Conservation (phyloP, 768 basidiomycete genomes). For the Collybia sp. region DNA sequence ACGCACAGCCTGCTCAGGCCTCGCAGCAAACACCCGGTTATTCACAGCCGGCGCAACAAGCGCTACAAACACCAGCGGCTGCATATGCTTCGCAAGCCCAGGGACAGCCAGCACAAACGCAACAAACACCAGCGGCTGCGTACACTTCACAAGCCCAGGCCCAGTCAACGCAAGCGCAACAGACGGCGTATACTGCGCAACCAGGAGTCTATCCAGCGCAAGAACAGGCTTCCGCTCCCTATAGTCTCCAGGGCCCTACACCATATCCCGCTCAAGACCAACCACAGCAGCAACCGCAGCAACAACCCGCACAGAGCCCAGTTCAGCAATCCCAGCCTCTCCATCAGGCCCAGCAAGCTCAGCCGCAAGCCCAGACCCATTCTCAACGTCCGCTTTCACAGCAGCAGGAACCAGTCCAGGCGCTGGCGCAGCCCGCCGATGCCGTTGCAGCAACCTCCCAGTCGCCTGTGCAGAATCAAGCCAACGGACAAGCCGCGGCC, state of each 20-base stretch:
- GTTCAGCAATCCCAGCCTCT: slow-evolving; percentile 15
- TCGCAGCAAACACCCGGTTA: no score
- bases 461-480: slow-evolving; percentile 21
- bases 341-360: slow-evolving; percentile 16
- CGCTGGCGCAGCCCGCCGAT: slow-evolving; percentile 9
- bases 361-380: slow-evolving; percentile 14
- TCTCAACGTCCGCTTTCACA: slow-evolving; percentile 17
- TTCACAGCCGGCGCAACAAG: no score
- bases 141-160: slow-evolving; percentile 10
- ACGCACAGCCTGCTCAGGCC: no score
- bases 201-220: neutral
- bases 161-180: slow-evolving; percentile 4
- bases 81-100: slow-evolving; percentile 10
- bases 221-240: slow-evolving; percentile 1
- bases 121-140: neutral
- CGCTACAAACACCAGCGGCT: neutral
- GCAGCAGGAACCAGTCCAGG: slow-evolving; percentile 1
- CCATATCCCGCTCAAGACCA: slow-evolving; percentile 1
- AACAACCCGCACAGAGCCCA: slow-evolving; percentile 16
- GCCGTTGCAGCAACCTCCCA: slow-evolving; percentile 4
- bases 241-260: slow-evolving; percentile 2
- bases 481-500: slow-evolving; percentile 6
- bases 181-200: slow-evolving; percentile 10
- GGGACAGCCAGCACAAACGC: slow-evolving; percentile 1
- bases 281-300: slow-evolving; percentile 12